Conservation (phyloP, 306 rosid genomes). For the Quercus parvula region DNA sequence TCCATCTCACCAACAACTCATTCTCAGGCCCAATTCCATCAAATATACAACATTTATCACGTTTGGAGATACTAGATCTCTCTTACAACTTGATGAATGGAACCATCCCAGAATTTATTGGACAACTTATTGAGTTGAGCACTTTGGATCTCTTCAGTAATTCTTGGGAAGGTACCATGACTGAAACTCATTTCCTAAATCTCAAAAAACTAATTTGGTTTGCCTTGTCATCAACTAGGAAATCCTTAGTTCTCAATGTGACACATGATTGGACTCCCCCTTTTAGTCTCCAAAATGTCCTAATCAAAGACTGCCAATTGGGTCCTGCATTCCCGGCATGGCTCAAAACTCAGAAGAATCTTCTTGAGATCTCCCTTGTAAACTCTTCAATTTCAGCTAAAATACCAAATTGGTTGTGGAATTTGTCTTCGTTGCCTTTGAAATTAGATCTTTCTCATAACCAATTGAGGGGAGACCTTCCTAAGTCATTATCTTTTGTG, state of each 20-base stretch:
- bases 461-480: conserved; percentile 1
- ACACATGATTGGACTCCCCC: background rate
- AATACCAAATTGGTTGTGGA: conserved; percentile 18
- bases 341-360: background rate
- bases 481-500: background rate
- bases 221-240: background rate
- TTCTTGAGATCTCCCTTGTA: background rate
- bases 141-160: too few species aligned
- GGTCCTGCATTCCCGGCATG: conserved; percentile 1
- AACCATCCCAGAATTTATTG: too few species aligned
- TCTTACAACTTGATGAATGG: too few species aligned
- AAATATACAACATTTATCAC: too few species aligned
- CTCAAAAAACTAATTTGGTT: background rate
- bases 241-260: background rate
- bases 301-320: background rate
- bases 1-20: too few species aligned
- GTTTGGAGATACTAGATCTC: too few species aligned
- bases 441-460: background rate
- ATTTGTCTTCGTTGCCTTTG: background rate
- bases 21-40: too few species aligned
- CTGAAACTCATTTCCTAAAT: conserved; percentile 1
- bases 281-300: background rate
- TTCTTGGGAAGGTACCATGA: background rate
- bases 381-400: background rate
- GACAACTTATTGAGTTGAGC: too few species aligned